These are phyloP conservation scores for Saitozyma podzolica DNA, from an alignment of 768 basidiomycete species.

Conservation along the genomic window DNA sequence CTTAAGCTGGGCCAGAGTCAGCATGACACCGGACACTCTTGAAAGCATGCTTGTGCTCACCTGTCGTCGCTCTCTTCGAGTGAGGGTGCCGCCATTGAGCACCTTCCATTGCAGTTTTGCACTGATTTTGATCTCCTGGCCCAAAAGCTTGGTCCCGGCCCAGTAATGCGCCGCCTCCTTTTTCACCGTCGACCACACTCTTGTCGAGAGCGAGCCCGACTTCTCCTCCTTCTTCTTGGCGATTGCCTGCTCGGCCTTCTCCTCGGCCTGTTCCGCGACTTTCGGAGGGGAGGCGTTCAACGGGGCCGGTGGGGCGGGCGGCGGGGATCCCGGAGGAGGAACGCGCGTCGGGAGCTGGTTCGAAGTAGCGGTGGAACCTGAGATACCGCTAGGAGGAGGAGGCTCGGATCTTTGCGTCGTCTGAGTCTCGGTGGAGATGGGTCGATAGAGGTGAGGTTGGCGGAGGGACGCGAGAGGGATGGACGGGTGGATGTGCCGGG, in stretches of 20 bases:
- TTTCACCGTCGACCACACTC: constrained; percentile 90
- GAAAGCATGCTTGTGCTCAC: constrained; percentile 54
- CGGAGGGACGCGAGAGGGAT: constrained; percentile 14
- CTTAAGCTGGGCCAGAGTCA: constrained; percentile 63
- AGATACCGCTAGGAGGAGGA: constrained; percentile 1
- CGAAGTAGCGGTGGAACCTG: constrained; percentile 16
- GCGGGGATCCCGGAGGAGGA: constrained; percentile 30
- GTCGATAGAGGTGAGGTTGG: constrained; percentile 1
- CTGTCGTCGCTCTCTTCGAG: constrained; percentile 90
- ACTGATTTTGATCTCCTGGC: constrained; percentile 90
- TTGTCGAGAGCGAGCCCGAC: constrained; percentile 50
- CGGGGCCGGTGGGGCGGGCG: constrained; percentile 29
- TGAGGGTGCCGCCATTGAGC: constrained; percentile 83
- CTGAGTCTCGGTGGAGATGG: constrained; percentile 12
- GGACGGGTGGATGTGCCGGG: neutral
- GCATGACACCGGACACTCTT: neutral
- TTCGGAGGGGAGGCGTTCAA: constrained; percentile 25
- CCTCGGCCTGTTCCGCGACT: constrained; percentile 17
- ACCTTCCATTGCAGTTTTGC: constrained; percentile 85
- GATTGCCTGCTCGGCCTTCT: constrained; percentile 26
- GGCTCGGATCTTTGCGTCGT: too few species aligned
- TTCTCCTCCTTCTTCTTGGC: constrained; percentile 36
- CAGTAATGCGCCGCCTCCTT: constrained; percentile 96
- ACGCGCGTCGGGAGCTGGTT: constrained; percentile 15
- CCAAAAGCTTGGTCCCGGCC: constrained; percentile 91